A percentile compares a stretch with the other conserved stretches of the same genome.
Conservation (phyloP, 805 yeast species). For the Jamesozyma jinghongensis region DNA sequence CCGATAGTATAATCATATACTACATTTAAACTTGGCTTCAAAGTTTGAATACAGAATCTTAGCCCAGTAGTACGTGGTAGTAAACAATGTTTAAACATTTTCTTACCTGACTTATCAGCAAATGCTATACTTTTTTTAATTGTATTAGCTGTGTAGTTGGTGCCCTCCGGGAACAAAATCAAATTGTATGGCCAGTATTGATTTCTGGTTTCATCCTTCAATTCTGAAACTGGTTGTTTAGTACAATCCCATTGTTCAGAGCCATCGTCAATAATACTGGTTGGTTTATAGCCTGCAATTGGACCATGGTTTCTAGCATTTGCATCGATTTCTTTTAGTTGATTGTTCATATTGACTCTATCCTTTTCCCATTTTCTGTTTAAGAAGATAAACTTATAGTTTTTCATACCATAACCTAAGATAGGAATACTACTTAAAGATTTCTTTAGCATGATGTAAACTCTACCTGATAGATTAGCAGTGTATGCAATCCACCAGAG, state of each 20-base stretch:
- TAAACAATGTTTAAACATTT: conserved; percentile 52
- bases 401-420: conserved; percentile 78
- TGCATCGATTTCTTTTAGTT: conserved; percentile 49
- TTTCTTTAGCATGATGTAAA: conserved; percentile 71
- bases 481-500: conserved; percentile 80
- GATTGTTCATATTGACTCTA: conserved; percentile 45
- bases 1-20: conserved; percentile 81
- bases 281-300: conserved; percentile 32
- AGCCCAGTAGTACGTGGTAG: conserved; percentile 83
- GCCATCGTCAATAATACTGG: conserved; percentile 23
- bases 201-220: conserved; percentile 5
- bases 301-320: conserved; percentile 51
- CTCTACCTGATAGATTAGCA: conserved; percentile 50
- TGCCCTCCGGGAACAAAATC: conserved; percentile 89
- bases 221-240: conserved; percentile 21
- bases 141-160: conserved; percentile 67
- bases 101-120: conserved; percentile 42
- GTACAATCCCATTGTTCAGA: conserved; percentile 18
- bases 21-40: conserved; percentile 43
- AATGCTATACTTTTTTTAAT: conserved; percentile 46
- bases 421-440: conserved; percentile 63
- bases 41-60: conserved; percentile 49
- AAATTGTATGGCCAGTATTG: conserved; percentile 53
- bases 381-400: conserved; percentile 67
- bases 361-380: conserved; percentile 84